Conservation (phyloP, 495 filamentous ascomycete genomes). For the Talaromyces stipitatus region DNA sequence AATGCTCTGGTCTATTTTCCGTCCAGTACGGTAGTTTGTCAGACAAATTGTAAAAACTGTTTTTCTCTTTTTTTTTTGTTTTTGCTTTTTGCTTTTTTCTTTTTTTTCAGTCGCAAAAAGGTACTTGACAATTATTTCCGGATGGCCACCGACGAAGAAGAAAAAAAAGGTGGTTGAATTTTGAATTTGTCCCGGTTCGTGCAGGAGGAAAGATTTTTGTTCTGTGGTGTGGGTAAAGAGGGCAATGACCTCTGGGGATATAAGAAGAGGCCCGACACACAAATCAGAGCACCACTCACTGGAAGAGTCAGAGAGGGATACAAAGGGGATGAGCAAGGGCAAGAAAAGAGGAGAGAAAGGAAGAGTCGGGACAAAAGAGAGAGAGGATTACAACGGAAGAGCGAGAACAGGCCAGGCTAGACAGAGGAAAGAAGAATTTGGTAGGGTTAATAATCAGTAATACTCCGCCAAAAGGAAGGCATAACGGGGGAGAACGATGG, state of each 20-base stretch:
- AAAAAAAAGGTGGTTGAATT: not conserved
- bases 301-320: not conserved
- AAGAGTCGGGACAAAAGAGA: not conserved
- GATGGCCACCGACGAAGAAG: constrained; percentile 8
- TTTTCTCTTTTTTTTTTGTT: too few relatives aligned
- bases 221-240: not conserved
- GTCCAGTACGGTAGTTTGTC: not conserved
- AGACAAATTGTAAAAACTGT: too few relatives aligned
- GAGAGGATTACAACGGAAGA: not conserved
- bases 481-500: not conserved
- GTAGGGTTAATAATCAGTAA: not conserved
- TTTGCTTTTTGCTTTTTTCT: too few relatives aligned
- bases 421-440: not conserved
- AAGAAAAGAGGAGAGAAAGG: not conserved
- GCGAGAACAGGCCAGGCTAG: not conserved
- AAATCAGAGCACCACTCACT: not conserved
- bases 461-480: not conserved
- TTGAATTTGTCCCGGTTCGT: not conserved
- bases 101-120: not conserved
- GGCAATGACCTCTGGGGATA: not conserved
- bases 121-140: not conserved
- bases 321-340: not conserved
- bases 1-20: not conserved
- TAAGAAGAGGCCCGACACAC: not conserved
- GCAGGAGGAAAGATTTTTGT: not conserved